These are phyloP conservation scores for Fistulinella cinereoalba DNA, from an alignment of 1,284 basidiomycete species.

Conservation along the genomic window DNA sequence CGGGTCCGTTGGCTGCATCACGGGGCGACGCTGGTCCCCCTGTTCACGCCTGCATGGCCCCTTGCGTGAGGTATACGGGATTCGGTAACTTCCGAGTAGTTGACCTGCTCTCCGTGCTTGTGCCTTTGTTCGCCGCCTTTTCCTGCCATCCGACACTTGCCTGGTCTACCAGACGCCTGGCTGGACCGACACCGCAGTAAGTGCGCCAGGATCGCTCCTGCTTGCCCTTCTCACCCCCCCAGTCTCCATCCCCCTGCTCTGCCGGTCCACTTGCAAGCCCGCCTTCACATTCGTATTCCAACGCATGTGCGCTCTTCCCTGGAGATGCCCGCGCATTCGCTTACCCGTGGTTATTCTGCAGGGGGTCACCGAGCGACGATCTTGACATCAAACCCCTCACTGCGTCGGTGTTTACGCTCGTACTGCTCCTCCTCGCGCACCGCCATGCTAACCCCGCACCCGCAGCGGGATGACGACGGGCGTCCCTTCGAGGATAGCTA, in stretches of 20 bases:
- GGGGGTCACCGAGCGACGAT: slow-evolving; percentile 23
- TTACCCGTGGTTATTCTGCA: slow-evolving; percentile 21
- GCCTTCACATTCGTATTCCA: background rate
- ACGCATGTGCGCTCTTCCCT: slow-evolving; percentile 27
- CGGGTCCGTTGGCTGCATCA: slow-evolving; percentile 36
- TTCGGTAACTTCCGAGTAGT: slow-evolving; percentile 31
- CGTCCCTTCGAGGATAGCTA: slow-evolving; percentile 21
- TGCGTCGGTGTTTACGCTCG: slow-evolving; percentile 12
- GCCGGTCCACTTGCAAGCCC: no score
- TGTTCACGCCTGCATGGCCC: slow-evolving; percentile 52
- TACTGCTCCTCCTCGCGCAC: background rate
- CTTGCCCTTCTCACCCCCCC: slow-evolving; percentile 3
- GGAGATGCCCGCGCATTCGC: slow-evolving; percentile 6
- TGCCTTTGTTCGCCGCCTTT: slow-evolving; percentile 20
- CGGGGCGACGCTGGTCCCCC: slow-evolving; percentile 59
- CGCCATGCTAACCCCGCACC: slow-evolving; percentile 13
- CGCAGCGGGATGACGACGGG: slow-evolving; percentile 18
- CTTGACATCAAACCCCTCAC: slow-evolving; percentile 20
- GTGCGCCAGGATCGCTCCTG: background rate
- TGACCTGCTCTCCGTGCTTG: slow-evolving; percentile 3
- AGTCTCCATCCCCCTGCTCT: slow-evolving; percentile 4
- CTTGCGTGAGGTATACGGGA: slow-evolving; percentile 17
- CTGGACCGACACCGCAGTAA: slow-evolving; percentile 17
- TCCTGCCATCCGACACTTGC: slow-evolving; percentile 9
- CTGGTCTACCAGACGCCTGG: slow-evolving; percentile 5